Evolutionary conservation across 2,329 filamentous ascomycete genomes (phyloP).

Genomic region (Tolypocladium inflatum): DNA sequence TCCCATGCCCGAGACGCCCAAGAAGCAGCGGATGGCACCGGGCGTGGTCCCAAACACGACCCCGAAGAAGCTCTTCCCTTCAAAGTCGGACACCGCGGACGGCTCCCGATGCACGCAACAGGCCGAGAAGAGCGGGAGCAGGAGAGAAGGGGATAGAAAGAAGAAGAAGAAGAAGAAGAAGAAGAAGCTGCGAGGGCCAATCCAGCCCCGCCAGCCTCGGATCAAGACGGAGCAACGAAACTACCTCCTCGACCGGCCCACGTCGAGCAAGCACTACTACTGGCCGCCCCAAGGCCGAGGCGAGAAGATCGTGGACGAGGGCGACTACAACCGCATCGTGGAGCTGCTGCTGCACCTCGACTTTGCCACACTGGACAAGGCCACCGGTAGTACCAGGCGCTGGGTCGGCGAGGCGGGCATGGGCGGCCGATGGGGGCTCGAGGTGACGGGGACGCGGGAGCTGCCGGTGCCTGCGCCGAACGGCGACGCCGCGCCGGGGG

Average conservation of each 20-base stretch:
- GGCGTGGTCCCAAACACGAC: slow-evolving; percentile 20
- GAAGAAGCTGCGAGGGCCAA: slow-evolving; percentile 45
- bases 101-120: not conserved
- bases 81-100: not conserved
- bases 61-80: slow-evolving; percentile 21
- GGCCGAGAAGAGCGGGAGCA: slow-evolving; percentile 5
- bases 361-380: slow-evolving; percentile 57
- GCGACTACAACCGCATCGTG: slow-evolving; percentile 55
- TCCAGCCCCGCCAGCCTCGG: slow-evolving; percentile 53
- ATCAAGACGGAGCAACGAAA: slow-evolving; percentile 50
- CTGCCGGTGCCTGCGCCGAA: slow-evolving; percentile 6
- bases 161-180: slow-evolving; percentile 20
- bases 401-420: slow-evolving; percentile 61
- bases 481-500: slow-evolving; percentile 5
- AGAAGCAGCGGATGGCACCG: slow-evolving; percentile 13
- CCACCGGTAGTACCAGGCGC: slow-evolving; percentile 53
- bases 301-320: slow-evolving; percentile 51
- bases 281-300: slow-evolving; percentile 57
- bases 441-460: slow-evolving; percentile 35
- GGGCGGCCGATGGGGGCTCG: slow-evolving; percentile 41
- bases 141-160: slow-evolving; percentile 22
- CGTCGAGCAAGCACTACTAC: slow-evolving; percentile 50
- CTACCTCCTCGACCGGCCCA: slow-evolving; percentile 38
- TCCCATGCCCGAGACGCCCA: slow-evolving; percentile 24
- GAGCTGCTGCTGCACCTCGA: slow-evolving; percentile 66